Conservation (phyloP, 768 basidiomycete species). For the Calvatia gigantea region DNA sequence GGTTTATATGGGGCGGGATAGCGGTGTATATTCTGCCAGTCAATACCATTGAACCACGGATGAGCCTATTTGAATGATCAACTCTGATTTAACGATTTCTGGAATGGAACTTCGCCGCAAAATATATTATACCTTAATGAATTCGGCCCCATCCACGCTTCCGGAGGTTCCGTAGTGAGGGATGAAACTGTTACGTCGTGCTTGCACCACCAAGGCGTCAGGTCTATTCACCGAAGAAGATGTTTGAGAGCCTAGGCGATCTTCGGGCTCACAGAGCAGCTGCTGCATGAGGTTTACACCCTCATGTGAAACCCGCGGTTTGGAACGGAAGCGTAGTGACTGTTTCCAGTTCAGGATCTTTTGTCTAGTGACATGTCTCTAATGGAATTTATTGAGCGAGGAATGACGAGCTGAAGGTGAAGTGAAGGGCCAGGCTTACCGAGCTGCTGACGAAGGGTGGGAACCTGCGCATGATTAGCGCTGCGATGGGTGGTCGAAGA, state of each 20-base stretch:
- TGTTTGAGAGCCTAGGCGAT: slow-evolving; percentile 80
- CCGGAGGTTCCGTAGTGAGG: slow-evolving; percentile 40
- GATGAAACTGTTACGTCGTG: slow-evolving; percentile 73
- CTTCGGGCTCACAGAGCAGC: slow-evolving; percentile 93
- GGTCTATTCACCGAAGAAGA: slow-evolving; percentile 68
- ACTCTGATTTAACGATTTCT: slow-evolving; percentile 7
- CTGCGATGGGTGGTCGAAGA: slow-evolving; percentile 12
- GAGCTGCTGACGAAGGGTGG: slow-evolving; percentile 96
- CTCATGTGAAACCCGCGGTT: slow-evolving; percentile 82
- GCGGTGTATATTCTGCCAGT: slow-evolving; percentile 84
- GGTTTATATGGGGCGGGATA: slow-evolving; percentile 88
- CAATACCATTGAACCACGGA: slow-evolving; percentile 88
- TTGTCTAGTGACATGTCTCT: slow-evolving; percentile 93
- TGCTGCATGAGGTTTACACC: slow-evolving; percentile 85
- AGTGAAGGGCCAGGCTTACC: slow-evolving; percentile 40
- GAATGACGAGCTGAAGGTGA: slow-evolving; percentile 13
- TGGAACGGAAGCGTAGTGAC: slow-evolving; percentile 79
- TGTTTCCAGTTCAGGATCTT: slow-evolving; percentile 97
- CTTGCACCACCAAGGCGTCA: slow-evolving; percentile 72
- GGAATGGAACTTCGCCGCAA: slow-evolving; percentile 2
- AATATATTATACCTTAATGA: slow-evolving; percentile 69
- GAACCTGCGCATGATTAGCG: slow-evolving; percentile 49
- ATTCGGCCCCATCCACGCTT: slow-evolving; percentile 79
- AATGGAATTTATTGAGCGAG: slow-evolving; percentile 16
- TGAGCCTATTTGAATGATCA: slow-evolving; percentile 54